A percentile compares a stretch with the other conserved stretches of the same genome.
phyloP scores from a whole-genome alignment of 140 eudicot species.

The Stevia rebaudiana region DNA sequence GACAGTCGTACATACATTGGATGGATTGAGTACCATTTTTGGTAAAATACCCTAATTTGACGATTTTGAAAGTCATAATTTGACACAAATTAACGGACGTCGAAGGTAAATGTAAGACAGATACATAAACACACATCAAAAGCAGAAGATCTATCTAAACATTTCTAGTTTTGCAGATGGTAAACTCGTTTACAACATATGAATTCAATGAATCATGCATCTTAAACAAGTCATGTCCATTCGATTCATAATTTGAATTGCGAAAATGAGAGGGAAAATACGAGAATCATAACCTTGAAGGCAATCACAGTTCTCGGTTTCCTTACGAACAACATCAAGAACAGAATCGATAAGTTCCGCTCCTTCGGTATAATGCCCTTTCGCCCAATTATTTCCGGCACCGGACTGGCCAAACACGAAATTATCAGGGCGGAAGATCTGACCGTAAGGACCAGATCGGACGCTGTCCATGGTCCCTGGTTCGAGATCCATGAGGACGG shows the following conservation, averaged over 20 bases:
- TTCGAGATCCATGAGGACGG: conserved; percentile 49
- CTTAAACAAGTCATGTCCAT: too few species aligned
- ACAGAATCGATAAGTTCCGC: conserved; percentile 49
- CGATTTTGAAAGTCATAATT: background rate
- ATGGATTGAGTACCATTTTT: too few species aligned
- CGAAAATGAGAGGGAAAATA: background rate
- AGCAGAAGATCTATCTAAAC: background rate
- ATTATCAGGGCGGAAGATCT: conserved; percentile 50
- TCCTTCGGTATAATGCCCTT: conserved; percentile 53
- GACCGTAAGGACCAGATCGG: conserved; percentile 50
- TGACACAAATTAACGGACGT: background rate
- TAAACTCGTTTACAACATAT: background rate
- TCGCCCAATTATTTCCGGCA: conserved; percentile 51
- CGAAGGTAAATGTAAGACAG: background rate
- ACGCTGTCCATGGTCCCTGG: conserved; percentile 55
- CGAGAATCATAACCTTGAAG: conserved; percentile 35
- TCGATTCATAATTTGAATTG: too few species aligned
- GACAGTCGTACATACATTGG: too few species aligned
- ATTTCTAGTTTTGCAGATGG: background rate
- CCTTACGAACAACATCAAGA: conserved; percentile 45
- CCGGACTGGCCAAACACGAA: conserved; percentile 56
- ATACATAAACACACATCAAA: background rate
- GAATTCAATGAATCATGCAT: too few species aligned
- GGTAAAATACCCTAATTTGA: background rate
- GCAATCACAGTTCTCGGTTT: conserved; percentile 46